Percentiles rank a stretch among this genome's conserved stretches.
Conservation (phyloP, 1,284 basidiomycete species). For the Mycosarcoma maydis region DNA sequence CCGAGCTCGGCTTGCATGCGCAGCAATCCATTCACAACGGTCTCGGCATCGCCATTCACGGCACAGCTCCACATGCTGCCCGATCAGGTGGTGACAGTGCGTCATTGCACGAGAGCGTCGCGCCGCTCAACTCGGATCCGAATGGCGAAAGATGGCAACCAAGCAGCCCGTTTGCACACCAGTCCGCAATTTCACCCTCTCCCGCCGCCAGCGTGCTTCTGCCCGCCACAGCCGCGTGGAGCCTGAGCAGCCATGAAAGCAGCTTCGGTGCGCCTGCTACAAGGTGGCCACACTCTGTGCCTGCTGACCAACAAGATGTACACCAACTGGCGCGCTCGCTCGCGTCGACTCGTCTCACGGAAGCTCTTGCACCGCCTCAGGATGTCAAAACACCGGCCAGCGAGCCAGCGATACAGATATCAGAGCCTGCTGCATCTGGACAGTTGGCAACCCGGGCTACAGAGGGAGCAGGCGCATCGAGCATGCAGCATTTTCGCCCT, state of each 20-base stretch:
- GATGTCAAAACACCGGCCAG: neutral
- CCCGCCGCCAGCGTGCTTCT: no score
- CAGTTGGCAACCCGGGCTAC: no score
- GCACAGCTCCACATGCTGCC: neutral
- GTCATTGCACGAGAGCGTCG: neutral
- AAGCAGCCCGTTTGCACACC: slow-evolving; percentile 1
- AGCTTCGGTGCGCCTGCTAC: neutral
- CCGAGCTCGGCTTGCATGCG: neutral
- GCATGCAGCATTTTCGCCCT: neutral
- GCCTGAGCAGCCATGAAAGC: slow-evolving; percentile 22
- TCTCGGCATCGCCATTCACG: slow-evolving; percentile 30
- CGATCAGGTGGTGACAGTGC: neutral
- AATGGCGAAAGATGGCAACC: slow-evolving; percentile 53
- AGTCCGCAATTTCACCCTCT: neutral
- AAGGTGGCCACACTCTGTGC: neutral
- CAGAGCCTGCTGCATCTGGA: no score
- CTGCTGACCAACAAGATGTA: neutral
- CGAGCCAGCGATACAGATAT: neutral
- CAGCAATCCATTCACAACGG: neutral
- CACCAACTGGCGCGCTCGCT: slow-evolving; percentile 6
- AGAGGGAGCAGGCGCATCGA: no score
- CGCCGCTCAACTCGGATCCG: slow-evolving; percentile 52
- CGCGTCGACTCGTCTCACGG: slow-evolving; percentile 1
- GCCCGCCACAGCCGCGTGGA: slow-evolving; percentile 11
- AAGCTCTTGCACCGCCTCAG: neutral